A percentile compares a stretch with the other conserved stretches of the same genome.
phyloP scores from a whole-genome alignment of 2,329 filamentous ascomycete genomes.

The Zymoseptoria ardabiliae region DNA sequence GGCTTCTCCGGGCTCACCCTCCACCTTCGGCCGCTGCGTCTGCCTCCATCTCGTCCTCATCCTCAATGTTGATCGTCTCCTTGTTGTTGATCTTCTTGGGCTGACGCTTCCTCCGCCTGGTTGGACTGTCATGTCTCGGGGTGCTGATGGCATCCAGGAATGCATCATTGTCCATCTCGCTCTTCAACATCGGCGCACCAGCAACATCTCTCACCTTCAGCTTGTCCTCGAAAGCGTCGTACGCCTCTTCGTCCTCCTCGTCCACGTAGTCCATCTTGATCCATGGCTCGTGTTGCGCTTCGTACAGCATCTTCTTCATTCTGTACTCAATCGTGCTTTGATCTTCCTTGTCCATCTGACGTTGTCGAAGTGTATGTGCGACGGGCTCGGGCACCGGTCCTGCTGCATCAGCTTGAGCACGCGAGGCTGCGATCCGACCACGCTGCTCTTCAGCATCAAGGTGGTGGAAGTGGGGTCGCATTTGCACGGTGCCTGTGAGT shows the following conservation, averaged over 20 bases:
- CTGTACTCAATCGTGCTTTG: slow-evolving; percentile 64
- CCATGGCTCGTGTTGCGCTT: slow-evolving; percentile 79
- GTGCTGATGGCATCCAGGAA: slow-evolving; percentile 59
- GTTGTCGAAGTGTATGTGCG: slow-evolving; percentile 19
- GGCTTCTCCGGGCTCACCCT: background rate
- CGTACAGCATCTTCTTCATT: slow-evolving; percentile 56
- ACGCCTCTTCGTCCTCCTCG: slow-evolving; percentile 68
- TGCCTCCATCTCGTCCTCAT: slow-evolving; percentile 13
- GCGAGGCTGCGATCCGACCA: slow-evolving; percentile 43
- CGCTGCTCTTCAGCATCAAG: slow-evolving; percentile 77
- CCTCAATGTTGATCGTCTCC: slow-evolving; percentile 20
- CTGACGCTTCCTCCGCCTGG: slow-evolving; percentile 33
- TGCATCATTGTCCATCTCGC: slow-evolving; percentile 49
- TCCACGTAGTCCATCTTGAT: slow-evolving; percentile 70
- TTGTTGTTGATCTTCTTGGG: slow-evolving; percentile 20
- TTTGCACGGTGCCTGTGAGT: slow-evolving; percentile 73
- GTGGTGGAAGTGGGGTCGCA: slow-evolving; percentile 88
- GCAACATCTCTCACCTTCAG: slow-evolving; percentile 52
- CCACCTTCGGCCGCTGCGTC: background rate
- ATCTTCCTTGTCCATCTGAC: slow-evolving; percentile 42
- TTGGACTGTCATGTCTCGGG: slow-evolving; percentile 34
- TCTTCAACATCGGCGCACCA: slow-evolving; percentile 43
- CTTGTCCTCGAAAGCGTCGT: slow-evolving; percentile 66
- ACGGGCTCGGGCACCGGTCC: slow-evolving; percentile 34
- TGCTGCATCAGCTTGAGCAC: slow-evolving; percentile 40